Conservation (phyloP, 129 eudicot species). For the Mikania micrantha region DNA sequence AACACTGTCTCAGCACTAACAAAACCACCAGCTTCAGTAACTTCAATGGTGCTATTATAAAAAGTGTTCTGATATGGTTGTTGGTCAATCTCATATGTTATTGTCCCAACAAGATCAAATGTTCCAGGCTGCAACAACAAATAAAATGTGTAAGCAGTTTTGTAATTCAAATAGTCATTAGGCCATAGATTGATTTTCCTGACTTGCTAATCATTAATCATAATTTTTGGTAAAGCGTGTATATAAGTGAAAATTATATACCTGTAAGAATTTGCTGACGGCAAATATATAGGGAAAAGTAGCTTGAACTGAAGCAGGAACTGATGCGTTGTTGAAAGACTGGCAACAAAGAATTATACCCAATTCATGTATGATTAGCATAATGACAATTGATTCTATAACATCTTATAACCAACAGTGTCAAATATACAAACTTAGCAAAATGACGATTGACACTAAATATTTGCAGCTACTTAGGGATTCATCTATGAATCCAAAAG, state of each 20-base stretch:
- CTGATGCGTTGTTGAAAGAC: constrained; percentile 78
- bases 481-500: neutral
- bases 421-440: neutral
- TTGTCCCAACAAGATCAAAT: constrained; percentile 88
- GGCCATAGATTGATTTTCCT: neutral
- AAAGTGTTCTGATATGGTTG: constrained; percentile 76
- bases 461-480: too few relatives aligned
- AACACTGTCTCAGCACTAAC: constrained; percentile 85
- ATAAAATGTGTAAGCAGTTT: neutral
- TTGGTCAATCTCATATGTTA: constrained; percentile 77
- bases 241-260: neutral
- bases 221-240: neutral
- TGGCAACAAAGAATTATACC: constrained; percentile 9
- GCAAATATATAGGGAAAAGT: constrained; percentile 75
- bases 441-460: too few relatives aligned
- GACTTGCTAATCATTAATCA: neutral
- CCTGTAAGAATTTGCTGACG: constrained; percentile 95
- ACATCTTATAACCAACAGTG: neutral
- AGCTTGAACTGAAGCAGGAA: constrained; percentile 86
- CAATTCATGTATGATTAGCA: neutral
- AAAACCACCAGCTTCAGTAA: constrained; percentile 72
- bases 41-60: constrained; percentile 90
- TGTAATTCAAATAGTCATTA: neutral
- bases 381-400: too few relatives aligned
- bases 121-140: constrained; percentile 62